Conservation (phyloP, 352 stramenopile species). For the Globisporangium irregulare region DNA sequence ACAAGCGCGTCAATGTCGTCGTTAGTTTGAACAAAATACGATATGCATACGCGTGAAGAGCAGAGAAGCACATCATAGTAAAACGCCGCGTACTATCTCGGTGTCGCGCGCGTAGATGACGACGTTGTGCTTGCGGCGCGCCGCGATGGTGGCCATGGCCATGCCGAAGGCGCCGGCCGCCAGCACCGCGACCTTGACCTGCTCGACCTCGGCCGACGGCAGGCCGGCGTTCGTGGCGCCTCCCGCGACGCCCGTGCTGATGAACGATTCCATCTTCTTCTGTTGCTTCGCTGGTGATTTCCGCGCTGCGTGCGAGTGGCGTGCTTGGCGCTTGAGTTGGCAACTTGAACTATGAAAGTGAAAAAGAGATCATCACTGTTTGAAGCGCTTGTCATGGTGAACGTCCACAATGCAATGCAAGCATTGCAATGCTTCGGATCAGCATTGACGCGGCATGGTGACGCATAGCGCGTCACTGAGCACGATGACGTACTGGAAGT, state of each 20-base stretch:
- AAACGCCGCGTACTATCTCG: constrained; percentile 23
- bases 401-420: not conserved
- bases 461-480: not conserved
- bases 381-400: not conserved
- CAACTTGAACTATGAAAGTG: constrained; percentile 18
- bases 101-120: constrained; percentile 90
- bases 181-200: constrained; percentile 86
- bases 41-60: not conserved
- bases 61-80: not conserved
- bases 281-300: not conserved
- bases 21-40: not conserved
- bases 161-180: constrained; percentile 95
- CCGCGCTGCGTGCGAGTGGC: not conserved
- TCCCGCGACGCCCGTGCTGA: constrained; percentile 28
- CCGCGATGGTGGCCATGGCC: constrained; percentile 92
- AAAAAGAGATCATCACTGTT: constrained; percentile 3
- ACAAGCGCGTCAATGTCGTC: not conserved
- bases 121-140: constrained; percentile 88
- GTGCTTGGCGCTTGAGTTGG: constrained; percentile 5
- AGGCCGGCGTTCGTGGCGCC: constrained; percentile 64
- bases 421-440: not conserved
- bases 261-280: constrained; percentile 39
- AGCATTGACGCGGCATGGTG: not conserved
- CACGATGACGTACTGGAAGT: too few relatives aligned
- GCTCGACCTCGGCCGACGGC: constrained; percentile 67